These are phyloP conservation scores for Lunasporangiospora selenospora DNA, from an alignment of 192 early-diverging fungal genomes.

Conservation along the genomic window DNA sequence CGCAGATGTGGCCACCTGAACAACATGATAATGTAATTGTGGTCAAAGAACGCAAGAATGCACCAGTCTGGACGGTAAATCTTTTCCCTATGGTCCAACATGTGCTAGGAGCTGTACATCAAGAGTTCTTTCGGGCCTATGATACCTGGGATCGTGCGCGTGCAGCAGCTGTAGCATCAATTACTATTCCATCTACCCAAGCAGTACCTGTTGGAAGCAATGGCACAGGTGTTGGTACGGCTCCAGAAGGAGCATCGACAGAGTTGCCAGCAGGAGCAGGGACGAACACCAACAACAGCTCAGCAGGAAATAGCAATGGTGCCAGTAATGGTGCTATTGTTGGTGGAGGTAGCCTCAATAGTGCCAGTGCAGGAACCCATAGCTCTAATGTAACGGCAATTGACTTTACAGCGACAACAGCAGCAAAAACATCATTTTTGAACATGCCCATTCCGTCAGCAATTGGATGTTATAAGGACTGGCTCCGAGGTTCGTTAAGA, in stretches of 20 bases:
- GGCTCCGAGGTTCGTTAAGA: slow-evolving; percentile 51
- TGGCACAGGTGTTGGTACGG: too few relatives aligned
- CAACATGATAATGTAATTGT: slow-evolving; percentile 83
- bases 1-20: slow-evolving; percentile 72
- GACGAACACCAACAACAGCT: too few relatives aligned
- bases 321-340: too few relatives aligned
- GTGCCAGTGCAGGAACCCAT: too few relatives aligned
- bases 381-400: slow-evolving; percentile 17
- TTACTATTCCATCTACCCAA: slow-evolving; percentile 16
- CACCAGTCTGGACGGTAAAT: slow-evolving; percentile 68
- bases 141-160: slow-evolving; percentile 61
- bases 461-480: slow-evolving; percentile 54
- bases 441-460: slow-evolving; percentile 52
- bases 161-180: slow-evolving; percentile 37
- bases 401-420: slow-evolving; percentile 31
- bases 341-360: too few relatives aligned
- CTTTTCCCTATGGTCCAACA: slow-evolving; percentile 69
- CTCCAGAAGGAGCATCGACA: not conserved
- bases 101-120: slow-evolving; percentile 59
- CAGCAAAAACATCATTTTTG: slow-evolving; percentile 31
- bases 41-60: slow-evolving; percentile 61
- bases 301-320: too few relatives aligned
- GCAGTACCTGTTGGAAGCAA: too few relatives aligned
- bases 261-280: not conserved
- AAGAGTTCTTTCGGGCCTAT: slow-evolving; percentile 67